Evolutionary conservation across 2,329 filamentous ascomycete species (phyloP).

Genomic region (Harringtonia lauricola): DNA sequence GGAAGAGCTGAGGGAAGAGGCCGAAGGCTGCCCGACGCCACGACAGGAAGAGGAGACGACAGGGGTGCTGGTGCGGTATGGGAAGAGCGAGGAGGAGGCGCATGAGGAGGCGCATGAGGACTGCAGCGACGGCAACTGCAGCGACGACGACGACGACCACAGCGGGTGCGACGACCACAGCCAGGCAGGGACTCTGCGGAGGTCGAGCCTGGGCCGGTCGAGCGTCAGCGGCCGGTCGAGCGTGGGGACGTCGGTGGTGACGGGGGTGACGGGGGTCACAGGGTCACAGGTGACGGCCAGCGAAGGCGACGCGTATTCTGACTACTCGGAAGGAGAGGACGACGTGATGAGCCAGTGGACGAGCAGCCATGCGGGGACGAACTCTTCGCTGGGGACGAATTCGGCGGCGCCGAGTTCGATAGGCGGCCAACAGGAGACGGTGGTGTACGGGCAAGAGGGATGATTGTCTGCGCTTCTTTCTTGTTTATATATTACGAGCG

Average conservation of each 20-base stretch:
- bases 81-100: constrained; percentile 1
- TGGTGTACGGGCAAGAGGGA: constrained; percentile 9
- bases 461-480: neutral
- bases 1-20: constrained; percentile 38
- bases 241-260: constrained; percentile 35
- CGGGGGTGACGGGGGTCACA: constrained; percentile 24
- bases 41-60: constrained; percentile 22
- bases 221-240: constrained; percentile 25
- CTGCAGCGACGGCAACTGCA: constrained; percentile 1
- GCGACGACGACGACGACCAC: neutral
- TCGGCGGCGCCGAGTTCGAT: constrained; percentile 11
- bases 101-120: neutral
- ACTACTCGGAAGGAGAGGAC: constrained; percentile 21
- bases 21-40: constrained; percentile 11
- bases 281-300: too few relatives aligned
- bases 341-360: constrained; percentile 35
- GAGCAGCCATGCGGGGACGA: constrained; percentile 26
- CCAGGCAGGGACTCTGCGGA: constrained; percentile 38
- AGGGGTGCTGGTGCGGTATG: constrained; percentile 15
- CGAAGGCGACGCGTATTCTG: constrained; percentile 13
- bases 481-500: too few relatives aligned
- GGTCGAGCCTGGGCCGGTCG: constrained; percentile 36
- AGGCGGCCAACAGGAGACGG: constrained; percentile 12
- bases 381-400: constrained; percentile 18
- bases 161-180: constrained; percentile 22